Base-by-base conservation (phyloP, 257 asterid species). In the Leptodermis oblonga region DNA sequence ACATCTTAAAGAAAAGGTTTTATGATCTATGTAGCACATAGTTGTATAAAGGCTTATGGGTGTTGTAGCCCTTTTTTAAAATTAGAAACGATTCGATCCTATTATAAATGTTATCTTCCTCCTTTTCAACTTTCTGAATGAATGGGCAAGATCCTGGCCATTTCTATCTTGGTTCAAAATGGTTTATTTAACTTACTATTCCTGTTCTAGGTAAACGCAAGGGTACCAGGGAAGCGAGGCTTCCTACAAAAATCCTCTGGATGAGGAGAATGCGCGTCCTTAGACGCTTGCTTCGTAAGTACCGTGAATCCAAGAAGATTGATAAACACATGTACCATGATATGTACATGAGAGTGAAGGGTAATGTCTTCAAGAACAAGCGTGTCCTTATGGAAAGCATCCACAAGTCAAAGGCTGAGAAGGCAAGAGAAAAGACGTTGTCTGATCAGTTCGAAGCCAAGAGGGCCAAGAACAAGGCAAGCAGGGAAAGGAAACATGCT, bases 381-480 rank as follows among this genome's bases (percentile, higher is more conserved):
- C 58, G 77, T 20, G 68, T 56, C 12, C 67, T 70, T 9, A 70
- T 70, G 75, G 75, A 70, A 43, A 70, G 62, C 69, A 70, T 70
- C 62, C 75, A 70, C 75, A 70, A 70, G 52, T 33, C 69, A 4
- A 70, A 70, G 75, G 68, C 36, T 14, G 75, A 70, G 75, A 70
- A 70, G 75, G 75, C 75, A 5, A 70, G 75, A 62, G 75, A 70
- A 62, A 70, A 70, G 75, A 61, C 68, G 9, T 37, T 70, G 62
- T 46, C 69, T 34, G 75, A 70, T 54, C 75, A 70, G 55, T 73
- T 73, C 4, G 77, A 73, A 31, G 77, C 77, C 25, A 73, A 65
- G 77, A 70, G 86, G 63, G 83, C 86, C 2, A 81, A 78, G 86
- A 81, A 78, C 68, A 81, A 81, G 51, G 85, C 85, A 60, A 81